Evolutionary conservation across 441 rosid species (phyloP).

Genomic region (Erodium texanum): DNA sequence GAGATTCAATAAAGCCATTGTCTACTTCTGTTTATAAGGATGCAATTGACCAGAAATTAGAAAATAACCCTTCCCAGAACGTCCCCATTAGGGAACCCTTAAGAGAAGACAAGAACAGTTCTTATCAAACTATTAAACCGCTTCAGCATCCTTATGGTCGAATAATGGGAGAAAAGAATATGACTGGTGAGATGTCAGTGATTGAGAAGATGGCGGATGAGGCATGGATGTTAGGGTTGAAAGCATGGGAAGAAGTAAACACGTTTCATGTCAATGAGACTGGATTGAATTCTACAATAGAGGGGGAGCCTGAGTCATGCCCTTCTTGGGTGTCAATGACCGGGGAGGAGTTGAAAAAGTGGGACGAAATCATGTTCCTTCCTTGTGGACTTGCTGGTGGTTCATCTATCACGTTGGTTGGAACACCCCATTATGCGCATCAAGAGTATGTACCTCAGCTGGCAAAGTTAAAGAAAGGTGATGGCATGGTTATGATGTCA

Average conservation of each 20-base stretch:
- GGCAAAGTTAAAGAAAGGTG: slow-evolving; percentile 33
- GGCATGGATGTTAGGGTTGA: slow-evolving; percentile 80
- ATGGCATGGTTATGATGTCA: slow-evolving; percentile 67
- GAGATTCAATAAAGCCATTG: slow-evolving; percentile 46
- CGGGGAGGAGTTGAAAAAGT: slow-evolving; percentile 57
- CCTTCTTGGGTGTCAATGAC: slow-evolving; percentile 69
- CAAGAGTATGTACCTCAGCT: slow-evolving; percentile 71
- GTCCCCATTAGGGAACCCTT: slow-evolving; percentile 38
- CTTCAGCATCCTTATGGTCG: slow-evolving; percentile 57
- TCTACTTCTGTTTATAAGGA: slow-evolving; percentile 57
- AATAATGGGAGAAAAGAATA: slow-evolving; percentile 63
- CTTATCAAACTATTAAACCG: slow-evolving; percentile 39
- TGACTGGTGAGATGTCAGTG: slow-evolving; percentile 45
- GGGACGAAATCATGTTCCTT: slow-evolving; percentile 61
- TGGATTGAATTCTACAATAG: slow-evolving; percentile 30
- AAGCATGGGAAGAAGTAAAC: slow-evolving; percentile 79
- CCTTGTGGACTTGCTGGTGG: slow-evolving; percentile 96
- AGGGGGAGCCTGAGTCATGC: slow-evolving; percentile 50
- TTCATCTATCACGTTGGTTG: slow-evolving; percentile 79
- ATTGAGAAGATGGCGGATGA: slow-evolving; percentile 84
- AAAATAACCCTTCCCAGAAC: slow-evolving; percentile 41
- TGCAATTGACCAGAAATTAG: slow-evolving; percentile 51
- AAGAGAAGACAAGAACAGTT: slow-evolving; percentile 30
- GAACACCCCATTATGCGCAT: slow-evolving; percentile 73
- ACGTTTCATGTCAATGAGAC: slow-evolving; percentile 40